Evolutionary conservation across 805 yeast species (phyloP).

Genomic region (Saccharomycopsis guyanensis): DNA sequence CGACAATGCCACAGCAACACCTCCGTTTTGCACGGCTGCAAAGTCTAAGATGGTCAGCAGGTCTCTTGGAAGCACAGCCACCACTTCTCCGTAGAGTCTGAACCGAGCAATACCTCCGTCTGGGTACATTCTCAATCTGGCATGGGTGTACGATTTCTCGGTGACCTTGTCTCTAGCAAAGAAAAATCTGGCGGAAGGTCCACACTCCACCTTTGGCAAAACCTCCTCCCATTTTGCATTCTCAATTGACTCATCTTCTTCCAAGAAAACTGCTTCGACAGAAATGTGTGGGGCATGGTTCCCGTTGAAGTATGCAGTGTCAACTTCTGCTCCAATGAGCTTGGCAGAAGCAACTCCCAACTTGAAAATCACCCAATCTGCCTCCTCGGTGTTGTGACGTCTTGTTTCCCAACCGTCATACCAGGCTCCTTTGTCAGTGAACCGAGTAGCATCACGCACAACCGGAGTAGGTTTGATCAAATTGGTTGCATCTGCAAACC

Average conservation of each 20-base stretch:
- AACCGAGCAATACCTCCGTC: slow-evolving; percentile 98
- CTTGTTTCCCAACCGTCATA: slow-evolving; percentile 99
- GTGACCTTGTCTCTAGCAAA: slow-evolving; percentile 59
- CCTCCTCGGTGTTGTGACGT: slow-evolving; percentile 77
- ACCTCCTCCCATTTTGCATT: slow-evolving; percentile 58
- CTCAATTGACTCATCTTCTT: slow-evolving; percentile 27
- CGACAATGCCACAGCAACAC: slow-evolving; percentile 72
- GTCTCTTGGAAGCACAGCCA: slow-evolving; percentile 57
- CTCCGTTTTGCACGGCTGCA: slow-evolving; percentile 82
- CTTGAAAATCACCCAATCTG: slow-evolving; percentile 81
- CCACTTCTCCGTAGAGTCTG: slow-evolving; percentile 77
- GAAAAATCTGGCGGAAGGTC: slow-evolving; percentile 83
- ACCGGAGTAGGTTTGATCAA: slow-evolving; percentile 77
- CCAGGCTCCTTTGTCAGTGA: slow-evolving; percentile 89
- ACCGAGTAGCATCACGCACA: slow-evolving; percentile 70
- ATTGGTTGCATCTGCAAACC: slow-evolving; percentile 92
- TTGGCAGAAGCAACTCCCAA: slow-evolving; percentile 80
- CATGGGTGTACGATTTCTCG: slow-evolving; percentile 62
- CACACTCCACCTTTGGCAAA: slow-evolving; percentile 69
- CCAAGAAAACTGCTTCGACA: slow-evolving; percentile 57
- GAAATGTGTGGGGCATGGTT: slow-evolving; percentile 89
- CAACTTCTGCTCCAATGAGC: slow-evolving; percentile 78
- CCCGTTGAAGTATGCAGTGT: slow-evolving; percentile 91
- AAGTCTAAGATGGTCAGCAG: slow-evolving; percentile 47
- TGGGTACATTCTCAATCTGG: slow-evolving; percentile 86